Conservation (phyloP, 1,139 yeast genomes). For the Pichia sp. region DNA sequence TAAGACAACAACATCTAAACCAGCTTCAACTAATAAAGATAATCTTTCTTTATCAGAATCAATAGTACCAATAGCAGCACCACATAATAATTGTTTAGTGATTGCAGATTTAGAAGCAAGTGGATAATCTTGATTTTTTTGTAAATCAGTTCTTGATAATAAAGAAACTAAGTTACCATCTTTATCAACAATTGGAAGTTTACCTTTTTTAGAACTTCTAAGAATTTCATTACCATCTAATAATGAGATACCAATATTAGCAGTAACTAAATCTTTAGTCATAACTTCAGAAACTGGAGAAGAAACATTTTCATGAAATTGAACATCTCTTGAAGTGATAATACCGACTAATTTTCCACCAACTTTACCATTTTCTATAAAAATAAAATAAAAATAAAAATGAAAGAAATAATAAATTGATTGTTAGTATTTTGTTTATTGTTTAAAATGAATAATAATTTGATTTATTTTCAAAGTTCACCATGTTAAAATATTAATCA, state of each 20-base stretch:
- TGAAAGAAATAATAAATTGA: conserved; percentile 3
- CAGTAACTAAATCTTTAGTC: conserved; percentile 87
- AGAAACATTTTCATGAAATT: conserved; percentile 74
- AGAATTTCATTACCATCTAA: conserved; percentile 84
- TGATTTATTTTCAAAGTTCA: background rate
- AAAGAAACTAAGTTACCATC: conserved; percentile 75
- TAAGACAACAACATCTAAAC: conserved; percentile 90
- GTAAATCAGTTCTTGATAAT: conserved; percentile 92
- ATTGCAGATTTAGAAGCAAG: conserved; percentile 88
- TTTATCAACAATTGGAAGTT: conserved; percentile 84
- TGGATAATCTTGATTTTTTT: conserved; percentile 92
- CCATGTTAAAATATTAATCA: conserved; percentile 27
- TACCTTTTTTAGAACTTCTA: conserved; percentile 94
- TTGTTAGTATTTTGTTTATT: conserved; percentile 7
- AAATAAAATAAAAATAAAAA: conserved; percentile 2
- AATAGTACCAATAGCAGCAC: conserved; percentile 97
- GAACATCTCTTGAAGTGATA: conserved; percentile 94
- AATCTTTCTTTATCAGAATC: conserved; percentile 85
- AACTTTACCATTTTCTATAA: conserved; percentile 70
- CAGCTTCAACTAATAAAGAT: conserved; percentile 82
- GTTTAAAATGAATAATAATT: background rate
- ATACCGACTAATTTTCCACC: conserved; percentile 93
- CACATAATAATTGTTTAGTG: conserved; percentile 94
- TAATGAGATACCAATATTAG: conserved; percentile 72
- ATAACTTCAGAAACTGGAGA: conserved; percentile 69